These are phyloP conservation scores for Xylaria sp. DNA, from an alignment of 2,329 filamentous ascomycete species.

Conservation along the genomic window DNA sequence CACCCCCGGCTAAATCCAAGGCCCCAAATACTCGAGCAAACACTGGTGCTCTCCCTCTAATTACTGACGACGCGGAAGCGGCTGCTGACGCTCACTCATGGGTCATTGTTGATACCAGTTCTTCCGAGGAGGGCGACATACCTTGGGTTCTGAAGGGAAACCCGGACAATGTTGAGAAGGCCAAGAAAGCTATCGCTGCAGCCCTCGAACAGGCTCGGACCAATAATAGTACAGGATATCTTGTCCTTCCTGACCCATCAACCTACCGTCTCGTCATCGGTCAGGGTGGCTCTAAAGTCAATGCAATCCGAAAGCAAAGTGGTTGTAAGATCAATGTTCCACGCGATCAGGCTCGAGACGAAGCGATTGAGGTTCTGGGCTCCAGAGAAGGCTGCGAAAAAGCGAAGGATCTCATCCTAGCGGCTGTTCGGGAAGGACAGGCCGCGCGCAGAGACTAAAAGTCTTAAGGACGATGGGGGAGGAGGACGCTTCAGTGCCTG, in stretches of 20 bases:
- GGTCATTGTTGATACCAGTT: slow-evolving; percentile 76
- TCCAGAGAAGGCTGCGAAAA: slow-evolving; percentile 82
- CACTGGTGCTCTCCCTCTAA: slow-evolving; percentile 80
- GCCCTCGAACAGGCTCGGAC: slow-evolving; percentile 78
- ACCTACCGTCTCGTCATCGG: slow-evolving; percentile 94
- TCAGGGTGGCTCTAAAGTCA: slow-evolving; percentile 88
- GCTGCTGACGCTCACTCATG: slow-evolving; percentile 79
- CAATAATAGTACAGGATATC: slow-evolving; percentile 81
- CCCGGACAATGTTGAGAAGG: slow-evolving; percentile 82
- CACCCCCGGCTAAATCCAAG: slow-evolving; percentile 75
- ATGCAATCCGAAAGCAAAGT: slow-evolving; percentile 89
- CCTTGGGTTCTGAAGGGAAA: slow-evolving; percentile 90
- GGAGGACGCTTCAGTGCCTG: neutral
- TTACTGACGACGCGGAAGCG: slow-evolving; percentile 83
- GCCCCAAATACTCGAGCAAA: slow-evolving; percentile 65
- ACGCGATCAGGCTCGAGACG: slow-evolving; percentile 76
- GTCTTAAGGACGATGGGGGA: neutral
- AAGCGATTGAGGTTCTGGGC: slow-evolving; percentile 92
- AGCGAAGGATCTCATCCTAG: slow-evolving; percentile 88
- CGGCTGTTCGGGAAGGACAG: slow-evolving; percentile 76
- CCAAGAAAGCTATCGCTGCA: slow-evolving; percentile 77
- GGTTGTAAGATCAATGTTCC: slow-evolving; percentile 95
- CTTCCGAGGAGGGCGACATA: slow-evolving; percentile 75
- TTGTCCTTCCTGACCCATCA: slow-evolving; percentile 87
- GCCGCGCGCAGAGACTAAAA: slow-evolving; percentile 48